Conservation (phyloP, 2,329 filamentous ascomycete species). For the Fusarium sp. region DNA sequence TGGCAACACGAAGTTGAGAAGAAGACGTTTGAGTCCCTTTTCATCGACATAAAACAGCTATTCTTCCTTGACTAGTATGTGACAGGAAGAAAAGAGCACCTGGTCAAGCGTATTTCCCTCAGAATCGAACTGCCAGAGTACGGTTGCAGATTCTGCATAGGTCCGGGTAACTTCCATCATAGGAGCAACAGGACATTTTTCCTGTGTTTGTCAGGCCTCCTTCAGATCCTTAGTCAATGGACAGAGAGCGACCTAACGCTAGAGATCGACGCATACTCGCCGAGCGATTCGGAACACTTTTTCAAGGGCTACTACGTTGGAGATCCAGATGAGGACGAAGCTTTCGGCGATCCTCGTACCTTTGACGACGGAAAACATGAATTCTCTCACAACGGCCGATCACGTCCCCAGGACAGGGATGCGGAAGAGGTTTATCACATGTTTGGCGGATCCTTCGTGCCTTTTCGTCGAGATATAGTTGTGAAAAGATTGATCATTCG, state of each 20-base stretch:
- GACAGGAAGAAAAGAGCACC: neutral
- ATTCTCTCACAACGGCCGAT: neutral
- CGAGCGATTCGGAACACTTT: neutral
- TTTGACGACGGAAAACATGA: neutral
- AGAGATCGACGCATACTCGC: neutral
- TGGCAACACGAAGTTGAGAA: neutral
- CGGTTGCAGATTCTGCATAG: neutral
- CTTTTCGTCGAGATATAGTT: neutral
- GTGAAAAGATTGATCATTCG: neutral
- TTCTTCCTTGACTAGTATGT: neutral
- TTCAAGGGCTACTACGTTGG: neutral
- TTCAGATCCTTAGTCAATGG: neutral
- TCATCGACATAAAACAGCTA: neutral
- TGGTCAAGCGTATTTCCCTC: neutral
- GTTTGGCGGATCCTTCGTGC: neutral
- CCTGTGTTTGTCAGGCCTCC: neutral
- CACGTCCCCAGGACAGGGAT: neutral
- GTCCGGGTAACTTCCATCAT: neutral
- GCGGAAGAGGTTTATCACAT: neutral
- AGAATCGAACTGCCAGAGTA: neutral
- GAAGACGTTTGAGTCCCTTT: neutral
- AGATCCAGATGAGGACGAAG: neutral
- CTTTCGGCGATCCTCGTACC: neutral
- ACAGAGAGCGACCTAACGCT: neutral
- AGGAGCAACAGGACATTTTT: neutral